phyloP scores from a whole-genome alignment of 352 stramenopile species.

The Phytophthora tubulina region DNA sequence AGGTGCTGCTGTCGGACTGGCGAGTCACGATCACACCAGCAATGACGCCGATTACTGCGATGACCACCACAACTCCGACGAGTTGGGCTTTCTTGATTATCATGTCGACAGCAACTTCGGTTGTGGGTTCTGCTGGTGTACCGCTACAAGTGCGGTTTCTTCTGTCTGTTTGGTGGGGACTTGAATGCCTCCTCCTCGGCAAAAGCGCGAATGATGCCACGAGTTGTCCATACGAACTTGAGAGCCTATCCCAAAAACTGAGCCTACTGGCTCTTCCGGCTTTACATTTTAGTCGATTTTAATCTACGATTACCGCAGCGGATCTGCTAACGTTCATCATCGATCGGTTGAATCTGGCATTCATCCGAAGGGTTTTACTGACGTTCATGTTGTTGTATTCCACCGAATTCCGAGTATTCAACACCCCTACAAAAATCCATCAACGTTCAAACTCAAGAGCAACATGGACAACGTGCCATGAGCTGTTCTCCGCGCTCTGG shows the following conservation, averaged over 20 bases:
- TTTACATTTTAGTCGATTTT: conserved; percentile 8
- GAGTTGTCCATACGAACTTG: neutral
- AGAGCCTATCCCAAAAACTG: conserved; percentile 16
- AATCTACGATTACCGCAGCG: conserved; percentile 18
- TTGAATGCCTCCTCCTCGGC: conserved; percentile 6
- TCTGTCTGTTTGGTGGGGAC: neutral
- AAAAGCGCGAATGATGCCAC: conserved; percentile 16
- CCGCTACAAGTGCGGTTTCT: conserved; percentile 8
- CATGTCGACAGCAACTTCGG: conserved; percentile 9
- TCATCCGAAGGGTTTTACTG: neutral
- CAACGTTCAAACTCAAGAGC: neutral
- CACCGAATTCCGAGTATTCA: conserved; percentile 18
- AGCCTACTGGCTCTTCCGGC: conserved; percentile 17
- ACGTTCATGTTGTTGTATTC: conserved; percentile 17
- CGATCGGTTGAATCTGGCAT: conserved; percentile 1
- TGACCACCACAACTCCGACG: conserved; percentile 47
- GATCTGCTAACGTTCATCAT: conserved; percentile 14
- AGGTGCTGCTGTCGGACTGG: conserved; percentile 25
- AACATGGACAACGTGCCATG: neutral
- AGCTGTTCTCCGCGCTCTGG: too few relatives aligned
- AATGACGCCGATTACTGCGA: conserved; percentile 54
- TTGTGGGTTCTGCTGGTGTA: neutral
- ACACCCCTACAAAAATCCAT: conserved; percentile 21
- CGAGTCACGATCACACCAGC: conserved; percentile 44
- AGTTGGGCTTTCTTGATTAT: conserved; percentile 43